These are phyloP conservation scores for Tetragonia tetragonoides DNA, from an alignment of 148 eudicot genomes.

Conservation along the genomic window DNA sequence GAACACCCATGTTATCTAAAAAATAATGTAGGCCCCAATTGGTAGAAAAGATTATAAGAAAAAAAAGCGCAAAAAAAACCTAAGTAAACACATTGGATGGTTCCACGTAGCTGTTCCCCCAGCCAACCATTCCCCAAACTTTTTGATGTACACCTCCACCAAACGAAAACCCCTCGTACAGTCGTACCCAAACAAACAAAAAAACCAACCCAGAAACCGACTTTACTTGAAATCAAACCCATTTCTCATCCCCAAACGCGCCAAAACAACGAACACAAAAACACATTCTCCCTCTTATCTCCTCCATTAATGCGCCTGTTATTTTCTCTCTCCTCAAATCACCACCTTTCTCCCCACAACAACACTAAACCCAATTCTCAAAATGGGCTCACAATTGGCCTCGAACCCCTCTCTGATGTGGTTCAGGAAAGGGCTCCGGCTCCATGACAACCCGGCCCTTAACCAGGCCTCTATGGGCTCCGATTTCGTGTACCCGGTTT, in stretches of 20 bases:
- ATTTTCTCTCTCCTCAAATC: constrained; percentile 21
- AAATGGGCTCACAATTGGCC: constrained; percentile 32
- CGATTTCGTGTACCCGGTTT: constrained; percentile 56
- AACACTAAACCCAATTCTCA: not conserved
- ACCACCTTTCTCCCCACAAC: not conserved
- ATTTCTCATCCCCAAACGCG: not conserved
- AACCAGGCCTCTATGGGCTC: constrained; percentile 47
- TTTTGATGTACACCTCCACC: not conserved
- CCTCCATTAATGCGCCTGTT: constrained; percentile 20
- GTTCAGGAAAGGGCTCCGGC: constrained; percentile 90
- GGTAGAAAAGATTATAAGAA: too few species aligned
- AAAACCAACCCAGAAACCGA: not conserved
- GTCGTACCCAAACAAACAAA: not conserved
- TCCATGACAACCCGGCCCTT: constrained; percentile 92
- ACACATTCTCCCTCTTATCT: not conserved
- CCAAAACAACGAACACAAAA: not conserved
- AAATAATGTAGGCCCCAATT: too few species aligned
- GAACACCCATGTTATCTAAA: too few species aligned
- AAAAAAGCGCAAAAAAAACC: not conserved
- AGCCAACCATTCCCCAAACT: constrained; percentile 3
- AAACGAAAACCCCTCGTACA: too few species aligned
- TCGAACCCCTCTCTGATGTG: constrained; percentile 55
- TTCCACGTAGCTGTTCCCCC: constrained; percentile 4
- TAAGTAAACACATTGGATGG: not conserved
- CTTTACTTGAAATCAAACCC: not conserved